Base-by-base conservation (phyloP, 495 filamentous ascomycete genomes). In the Tetracladium setigerum region DNA sequence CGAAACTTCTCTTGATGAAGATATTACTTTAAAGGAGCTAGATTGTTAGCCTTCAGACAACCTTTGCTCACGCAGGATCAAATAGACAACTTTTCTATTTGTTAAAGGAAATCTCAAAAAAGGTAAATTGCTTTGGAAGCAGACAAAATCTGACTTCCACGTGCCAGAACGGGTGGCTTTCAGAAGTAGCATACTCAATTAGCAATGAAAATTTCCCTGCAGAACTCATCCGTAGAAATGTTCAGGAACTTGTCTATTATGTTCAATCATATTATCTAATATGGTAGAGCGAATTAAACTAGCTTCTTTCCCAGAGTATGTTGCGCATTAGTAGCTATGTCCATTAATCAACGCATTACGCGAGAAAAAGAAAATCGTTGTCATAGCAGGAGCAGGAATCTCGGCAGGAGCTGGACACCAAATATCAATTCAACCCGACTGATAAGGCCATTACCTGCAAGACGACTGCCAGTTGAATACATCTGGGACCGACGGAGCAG, bases 361-460 rank as follows among this genome's bases (percentile, higher is more conserved):
- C 37, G 22, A 49, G 39, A 50, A 50, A 30, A 50, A 50, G 39
- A 50, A 27, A 24, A 44, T 50, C 19, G 30, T 50, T 31, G 27
- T 50, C 22, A 50, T 50, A 19, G 39, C 39, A 44, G 38, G 38
- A 44, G 38, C 39, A 8, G 39, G 47, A 42, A 50, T 50, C 30
- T 50, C 30, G 27, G 38, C 14, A 27, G 14, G 30, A 27, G 30
- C 39, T 17, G 31, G 30, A 36, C n/a, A n/a, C n/a, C n/a, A n/a
- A n/a, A n/a, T n/a, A n/a, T n/a, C n/a, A n/a, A n/a, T n/a, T n/a
- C n/a, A n/a, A n/a, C n/a, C n/a, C n/a, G n/a, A n/a, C n/a, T n/a
- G n/a, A n/a, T n/a, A n/a, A n/a, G n/a, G n/a, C n/a, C n/a, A n/a
- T n/a, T n/a, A n/a, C n/a, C n/a, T n/a, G n/a, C n/a, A n/a, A n/a